phyloP scores from a whole-genome alignment of 2,329 filamentous ascomycete species.

The Nakataea oryzae region DNA sequence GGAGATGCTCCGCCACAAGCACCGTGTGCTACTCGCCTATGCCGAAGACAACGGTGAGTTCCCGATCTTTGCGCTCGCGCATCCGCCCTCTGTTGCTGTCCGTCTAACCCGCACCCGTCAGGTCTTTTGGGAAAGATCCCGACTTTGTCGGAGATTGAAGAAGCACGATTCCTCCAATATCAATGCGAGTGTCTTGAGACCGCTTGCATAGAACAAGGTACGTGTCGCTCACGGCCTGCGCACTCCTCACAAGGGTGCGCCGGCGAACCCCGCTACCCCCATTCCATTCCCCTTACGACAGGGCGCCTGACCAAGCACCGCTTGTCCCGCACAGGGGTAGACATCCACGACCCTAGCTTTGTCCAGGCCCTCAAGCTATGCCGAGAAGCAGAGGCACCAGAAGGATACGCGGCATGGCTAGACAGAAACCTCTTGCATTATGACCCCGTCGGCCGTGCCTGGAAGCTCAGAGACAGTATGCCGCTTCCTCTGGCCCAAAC shows the following conservation, averaged over 20 bases:
- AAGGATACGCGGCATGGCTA: constrained; percentile 40
- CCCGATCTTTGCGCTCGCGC: not conserved
- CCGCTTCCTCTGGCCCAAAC: constrained; percentile 19
- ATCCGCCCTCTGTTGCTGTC: not conserved
- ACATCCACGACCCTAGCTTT: constrained; percentile 29
- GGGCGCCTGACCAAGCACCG: not conserved
- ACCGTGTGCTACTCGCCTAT: constrained; percentile 36
- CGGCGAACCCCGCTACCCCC: not conserved
- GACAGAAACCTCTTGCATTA: constrained; percentile 38
- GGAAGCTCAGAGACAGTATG: constrained; percentile 25
- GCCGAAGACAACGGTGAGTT: constrained; percentile 38
- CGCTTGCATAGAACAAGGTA: constrained; percentile 38
- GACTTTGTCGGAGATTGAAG: constrained; percentile 42
- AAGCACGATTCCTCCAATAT: constrained; percentile 46
- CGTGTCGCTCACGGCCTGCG: constrained; percentile 9
- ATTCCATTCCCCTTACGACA: not conserved
- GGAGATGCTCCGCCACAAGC: constrained; percentile 45
- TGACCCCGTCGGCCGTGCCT: constrained; percentile 34
- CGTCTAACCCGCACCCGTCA: constrained; percentile 11
- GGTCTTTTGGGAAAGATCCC: constrained; percentile 28
- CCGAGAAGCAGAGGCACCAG: constrained; percentile 28
- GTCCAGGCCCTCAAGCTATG: constrained; percentile 25
- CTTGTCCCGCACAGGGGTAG: constrained; percentile 22
- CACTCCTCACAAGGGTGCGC: too few species aligned
- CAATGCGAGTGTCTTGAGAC: constrained; percentile 48